A percentile compares a stretch with the other conserved stretches of the same genome.
Evolutionary conservation across 306 rosid genomes (phyloP).

Genomic region (Hippophae gyantsensis): DNA sequence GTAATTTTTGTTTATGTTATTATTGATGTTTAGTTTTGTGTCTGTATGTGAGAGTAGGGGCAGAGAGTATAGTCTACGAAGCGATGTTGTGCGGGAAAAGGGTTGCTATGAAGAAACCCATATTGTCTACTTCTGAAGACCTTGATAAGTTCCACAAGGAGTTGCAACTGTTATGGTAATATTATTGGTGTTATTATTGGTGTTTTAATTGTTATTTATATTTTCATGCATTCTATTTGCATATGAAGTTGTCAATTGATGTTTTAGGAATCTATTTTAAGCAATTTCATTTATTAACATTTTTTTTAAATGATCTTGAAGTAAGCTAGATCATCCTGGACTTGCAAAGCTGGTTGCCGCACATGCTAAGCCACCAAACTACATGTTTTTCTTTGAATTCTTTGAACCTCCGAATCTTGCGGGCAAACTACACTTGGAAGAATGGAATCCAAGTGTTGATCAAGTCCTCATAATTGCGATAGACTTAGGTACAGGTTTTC

Average conservation of each 20-base stretch:
- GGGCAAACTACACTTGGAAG: constrained; percentile 55
- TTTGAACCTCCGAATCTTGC: constrained; percentile 56
- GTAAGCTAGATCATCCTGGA: constrained; percentile 71
- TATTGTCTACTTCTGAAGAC: constrained; percentile 64
- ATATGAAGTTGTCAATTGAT: neutral
- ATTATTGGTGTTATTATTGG: constrained; percentile 1
- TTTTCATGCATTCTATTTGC: neutral
- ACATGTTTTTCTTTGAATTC: constrained; percentile 75
- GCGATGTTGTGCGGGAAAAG: constrained; percentile 57
- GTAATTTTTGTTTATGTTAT: neutral
- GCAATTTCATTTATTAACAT: neutral
- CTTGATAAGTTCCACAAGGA: constrained; percentile 75
- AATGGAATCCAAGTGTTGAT: constrained; percentile 36
- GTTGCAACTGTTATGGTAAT: constrained; percentile 74
- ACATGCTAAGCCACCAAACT: constrained; percentile 84
- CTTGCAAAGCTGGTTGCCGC: constrained; percentile 67
- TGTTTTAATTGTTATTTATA: neutral
- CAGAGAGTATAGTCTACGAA: constrained; percentile 80
- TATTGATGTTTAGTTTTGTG: neutral
- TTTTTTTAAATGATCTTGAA: constrained; percentile 23
- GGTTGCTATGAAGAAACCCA: constrained; percentile 86
- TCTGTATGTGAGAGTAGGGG: constrained; percentile 33
- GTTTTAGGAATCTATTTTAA: neutral
- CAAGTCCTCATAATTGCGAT: constrained; percentile 33
- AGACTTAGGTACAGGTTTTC: constrained; percentile 26